Percentiles rank a stretch among this genome's conserved stretches.
phyloP scores from a whole-genome alignment of 148 eudicot genomes.

The Camellia lanceoleosa region DNA sequence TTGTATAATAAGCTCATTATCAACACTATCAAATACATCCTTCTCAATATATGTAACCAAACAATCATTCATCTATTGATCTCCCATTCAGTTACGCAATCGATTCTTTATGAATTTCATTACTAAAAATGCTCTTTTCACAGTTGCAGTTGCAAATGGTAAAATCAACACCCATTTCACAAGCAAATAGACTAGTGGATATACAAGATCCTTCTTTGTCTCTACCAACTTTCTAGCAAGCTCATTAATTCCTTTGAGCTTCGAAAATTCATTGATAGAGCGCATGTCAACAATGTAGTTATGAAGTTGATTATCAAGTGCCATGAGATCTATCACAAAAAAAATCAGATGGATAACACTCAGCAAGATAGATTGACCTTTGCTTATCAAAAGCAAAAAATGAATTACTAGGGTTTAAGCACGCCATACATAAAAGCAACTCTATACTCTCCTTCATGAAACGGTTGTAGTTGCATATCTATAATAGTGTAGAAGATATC shows the following conservation, averaged over 20 bases:
- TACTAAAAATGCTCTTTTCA: neutral
- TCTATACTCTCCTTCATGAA: no score
- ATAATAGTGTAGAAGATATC: no score
- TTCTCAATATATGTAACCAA: no score
- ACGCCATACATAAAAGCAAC: no score
- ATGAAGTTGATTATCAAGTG: neutral
- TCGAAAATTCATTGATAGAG: neutral
- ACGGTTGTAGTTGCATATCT: no score
- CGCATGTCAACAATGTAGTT: neutral
- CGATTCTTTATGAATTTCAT: neutral
- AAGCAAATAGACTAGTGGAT: neutral
- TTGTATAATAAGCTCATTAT: no score
- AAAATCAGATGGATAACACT: no score
- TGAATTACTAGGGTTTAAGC: no score
- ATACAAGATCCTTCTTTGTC: neutral
- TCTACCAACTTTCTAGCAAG: neutral
- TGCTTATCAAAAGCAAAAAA: no score
- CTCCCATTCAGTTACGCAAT: neutral
- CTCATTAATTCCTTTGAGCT: neutral
- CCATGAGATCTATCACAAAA: no score
- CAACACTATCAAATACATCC: no score
- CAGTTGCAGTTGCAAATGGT: neutral
- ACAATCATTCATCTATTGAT: neutral
- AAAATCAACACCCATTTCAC: neutral
- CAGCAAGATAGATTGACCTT: no score